Percentiles rank a stretch among this genome's conserved stretches.
Conservation (phyloP, 495 filamentous ascomycete species). For the Aspergillus saccharolyticus region DNA sequence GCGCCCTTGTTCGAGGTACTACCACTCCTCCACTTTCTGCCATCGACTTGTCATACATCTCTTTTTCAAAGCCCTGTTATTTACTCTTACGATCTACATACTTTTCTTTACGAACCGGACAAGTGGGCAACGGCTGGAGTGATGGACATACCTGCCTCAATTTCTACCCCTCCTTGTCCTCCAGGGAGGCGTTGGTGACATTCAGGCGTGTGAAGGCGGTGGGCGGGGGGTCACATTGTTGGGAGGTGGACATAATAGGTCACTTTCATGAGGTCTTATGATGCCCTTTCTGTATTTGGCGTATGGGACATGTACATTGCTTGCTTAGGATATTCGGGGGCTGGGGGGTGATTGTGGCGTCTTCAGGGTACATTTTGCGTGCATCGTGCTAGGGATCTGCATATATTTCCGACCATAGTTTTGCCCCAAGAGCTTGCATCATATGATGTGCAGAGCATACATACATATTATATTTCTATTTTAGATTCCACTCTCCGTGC, state of each 20-base stretch:
- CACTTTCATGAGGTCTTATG: background rate
- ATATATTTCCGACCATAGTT: conserved; percentile 5
- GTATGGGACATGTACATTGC: conserved; percentile 20
- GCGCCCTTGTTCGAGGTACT: background rate
- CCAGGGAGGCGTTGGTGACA: background rate
- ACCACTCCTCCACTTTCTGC: background rate
- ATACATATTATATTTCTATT: background rate
- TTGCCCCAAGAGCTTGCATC: conserved; percentile 1
- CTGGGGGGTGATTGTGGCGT: conserved; percentile 4
- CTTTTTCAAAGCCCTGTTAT: conserved; percentile 16
- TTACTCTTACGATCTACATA: conserved; percentile 29
- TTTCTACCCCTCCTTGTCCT: background rate
- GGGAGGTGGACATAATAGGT: conserved; percentile 1
- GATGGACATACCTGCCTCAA: background rate
- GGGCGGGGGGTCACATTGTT: background rate
- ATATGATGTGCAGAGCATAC: conserved; percentile 1
- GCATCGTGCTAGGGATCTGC: conserved; percentile 7
- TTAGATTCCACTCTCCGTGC: too few species aligned
- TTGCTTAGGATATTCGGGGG: conserved; percentile 10
- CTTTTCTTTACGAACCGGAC: conserved; percentile 13
- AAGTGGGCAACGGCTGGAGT: background rate
- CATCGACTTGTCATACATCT: conserved; percentile 1
- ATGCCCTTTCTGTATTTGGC: conserved; percentile 8
- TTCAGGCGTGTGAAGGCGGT: background rate
- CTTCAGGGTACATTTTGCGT: conserved; percentile 11